phyloP scores from a whole-genome alignment of 306 rosid genomes.

The Casuarina cunninghamiana region DNA sequence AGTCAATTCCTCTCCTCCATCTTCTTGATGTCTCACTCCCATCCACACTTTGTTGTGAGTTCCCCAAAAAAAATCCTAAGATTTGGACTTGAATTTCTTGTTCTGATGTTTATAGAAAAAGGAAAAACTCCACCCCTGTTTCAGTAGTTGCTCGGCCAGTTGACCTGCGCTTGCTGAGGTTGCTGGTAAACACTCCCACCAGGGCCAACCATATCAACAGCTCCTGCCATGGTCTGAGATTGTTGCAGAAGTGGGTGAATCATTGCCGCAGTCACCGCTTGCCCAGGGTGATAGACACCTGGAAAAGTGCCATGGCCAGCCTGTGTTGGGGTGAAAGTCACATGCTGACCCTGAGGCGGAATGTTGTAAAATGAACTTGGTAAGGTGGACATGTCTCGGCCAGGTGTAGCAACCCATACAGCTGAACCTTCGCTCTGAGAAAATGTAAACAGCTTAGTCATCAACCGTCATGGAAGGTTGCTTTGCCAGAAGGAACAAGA shows the following conservation, averaged over 20 bases:
- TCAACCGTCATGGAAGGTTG: conserved; percentile 11
- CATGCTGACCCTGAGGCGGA: conserved; percentile 83
- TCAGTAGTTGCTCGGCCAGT: conserved; percentile 96
- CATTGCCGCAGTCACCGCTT: conserved; percentile 71
- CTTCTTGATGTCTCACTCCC: conserved; percentile 44
- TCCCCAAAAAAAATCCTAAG: conserved; percentile 43
- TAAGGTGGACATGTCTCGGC: conserved; percentile 79
- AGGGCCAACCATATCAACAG: conserved; percentile 91
- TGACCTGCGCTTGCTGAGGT: conserved; percentile 85
- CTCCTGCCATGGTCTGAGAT: conserved; percentile 91
- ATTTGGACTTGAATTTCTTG: conserved; percentile 43
- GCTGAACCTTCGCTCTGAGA: conserved; percentile 86
- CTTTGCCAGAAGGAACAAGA: background rate
- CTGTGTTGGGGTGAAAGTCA: conserved; percentile 88
- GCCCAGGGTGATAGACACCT: conserved; percentile 89
- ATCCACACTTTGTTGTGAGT: conserved; percentile 58
- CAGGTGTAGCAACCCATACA: conserved; percentile 92
- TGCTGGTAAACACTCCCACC: conserved; percentile 92
- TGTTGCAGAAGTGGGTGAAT: conserved; percentile 96
- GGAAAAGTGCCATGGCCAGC: conserved; percentile 81
- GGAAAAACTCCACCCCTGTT: conserved; percentile 23
- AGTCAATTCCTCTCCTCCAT: conserved; percentile 36
- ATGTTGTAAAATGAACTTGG: conserved; percentile 88
- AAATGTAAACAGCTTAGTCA: conserved; percentile 22
- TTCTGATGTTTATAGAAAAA: conserved; percentile 35